Evolutionary conservation across 2,329 filamentous ascomycete genomes (phyloP).

Genomic region (Fusarium nisikadoi): DNA sequence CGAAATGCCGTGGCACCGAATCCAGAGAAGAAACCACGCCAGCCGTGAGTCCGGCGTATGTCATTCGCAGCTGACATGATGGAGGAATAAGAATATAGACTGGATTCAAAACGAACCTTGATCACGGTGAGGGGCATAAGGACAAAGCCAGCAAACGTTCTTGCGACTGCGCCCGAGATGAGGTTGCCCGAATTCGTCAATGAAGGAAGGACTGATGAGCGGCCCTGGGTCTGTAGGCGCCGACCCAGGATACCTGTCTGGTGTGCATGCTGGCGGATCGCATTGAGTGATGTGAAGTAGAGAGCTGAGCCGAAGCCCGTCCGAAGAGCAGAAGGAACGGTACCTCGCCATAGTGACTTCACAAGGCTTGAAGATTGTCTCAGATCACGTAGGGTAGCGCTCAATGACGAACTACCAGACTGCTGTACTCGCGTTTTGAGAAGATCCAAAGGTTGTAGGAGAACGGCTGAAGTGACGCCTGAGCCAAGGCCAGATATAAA

Average conservation of each 20-base stretch:
- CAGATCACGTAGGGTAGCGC: conserved; percentile 45
- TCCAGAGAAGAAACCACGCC: conserved; percentile 89
- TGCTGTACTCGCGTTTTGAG: conserved; percentile 97
- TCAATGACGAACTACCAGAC: conserved; percentile 75
- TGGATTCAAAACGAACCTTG: conserved; percentile 95
- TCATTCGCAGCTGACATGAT: conserved; percentile 77
- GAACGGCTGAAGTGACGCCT: conserved; percentile 85
- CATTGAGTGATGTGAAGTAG: conserved; percentile 91
- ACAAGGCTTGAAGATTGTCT: conserved; percentile 71
- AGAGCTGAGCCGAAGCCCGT: conserved; percentile 93
- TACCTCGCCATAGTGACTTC: conserved; percentile 88
- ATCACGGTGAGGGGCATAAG: conserved; percentile 97
- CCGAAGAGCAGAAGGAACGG: conserved; percentile 89
- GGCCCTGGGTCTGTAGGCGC: conserved; percentile 35
- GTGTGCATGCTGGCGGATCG: conserved; percentile 74
- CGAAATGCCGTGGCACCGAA: conserved; percentile 93
- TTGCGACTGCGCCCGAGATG: conserved; percentile 82
- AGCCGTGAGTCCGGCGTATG: conserved; percentile 77
- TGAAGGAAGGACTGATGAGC: conserved; percentile 80
- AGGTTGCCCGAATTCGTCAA: conserved; percentile 88
- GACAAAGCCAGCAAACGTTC: conserved; percentile 87
- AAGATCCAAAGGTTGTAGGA: conserved; percentile 94
- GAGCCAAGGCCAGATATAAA: conserved; percentile 89
- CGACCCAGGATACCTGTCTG: conserved; percentile 41
- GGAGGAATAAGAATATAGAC: conserved; percentile 83